These are phyloP conservation scores for Pseudoneurospora amorphoporcata DNA, from an alignment of 495 filamentous ascomycete genomes.

Conservation along the genomic window DNA sequence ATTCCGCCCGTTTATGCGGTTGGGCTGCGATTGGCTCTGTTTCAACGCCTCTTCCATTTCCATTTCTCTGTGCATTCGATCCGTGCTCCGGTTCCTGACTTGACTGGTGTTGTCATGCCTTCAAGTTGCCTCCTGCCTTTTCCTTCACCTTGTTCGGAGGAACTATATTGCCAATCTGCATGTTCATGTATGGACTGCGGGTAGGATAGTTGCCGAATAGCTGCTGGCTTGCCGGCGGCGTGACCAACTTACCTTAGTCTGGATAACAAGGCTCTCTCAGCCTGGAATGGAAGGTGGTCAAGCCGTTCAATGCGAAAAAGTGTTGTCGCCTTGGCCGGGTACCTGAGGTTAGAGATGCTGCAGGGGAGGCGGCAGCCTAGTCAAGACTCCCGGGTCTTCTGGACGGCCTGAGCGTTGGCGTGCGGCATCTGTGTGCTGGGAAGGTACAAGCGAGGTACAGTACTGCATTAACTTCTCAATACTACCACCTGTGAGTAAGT, in stretches of 20 bases:
- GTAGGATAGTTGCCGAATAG: neutral
- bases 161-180: neutral
- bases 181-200: neutral
- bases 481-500: neutral
- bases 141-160: neutral
- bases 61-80: slow-evolving; percentile 9
- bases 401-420: neutral
- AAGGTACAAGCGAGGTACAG: neutral
- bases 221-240: neutral
- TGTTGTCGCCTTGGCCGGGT: neutral
- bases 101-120: neutral
- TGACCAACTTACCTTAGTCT: neutral
- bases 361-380: neutral
- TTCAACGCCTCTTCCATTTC: slow-evolving; percentile 15
- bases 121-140: slow-evolving; percentile 1
- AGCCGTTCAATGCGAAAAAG: neutral
- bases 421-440: neutral
- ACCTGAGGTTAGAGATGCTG: neutral
- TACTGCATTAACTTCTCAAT: neutral
- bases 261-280: neutral
- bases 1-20: slow-evolving; percentile 8
- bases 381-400: too few species aligned
- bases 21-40: slow-evolving; percentile 10
- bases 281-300: too few species aligned
- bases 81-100: neutral